phyloP scores from a whole-genome alignment of 1,284 basidiomycete genomes.

The Ganoderma meredithae region DNA sequence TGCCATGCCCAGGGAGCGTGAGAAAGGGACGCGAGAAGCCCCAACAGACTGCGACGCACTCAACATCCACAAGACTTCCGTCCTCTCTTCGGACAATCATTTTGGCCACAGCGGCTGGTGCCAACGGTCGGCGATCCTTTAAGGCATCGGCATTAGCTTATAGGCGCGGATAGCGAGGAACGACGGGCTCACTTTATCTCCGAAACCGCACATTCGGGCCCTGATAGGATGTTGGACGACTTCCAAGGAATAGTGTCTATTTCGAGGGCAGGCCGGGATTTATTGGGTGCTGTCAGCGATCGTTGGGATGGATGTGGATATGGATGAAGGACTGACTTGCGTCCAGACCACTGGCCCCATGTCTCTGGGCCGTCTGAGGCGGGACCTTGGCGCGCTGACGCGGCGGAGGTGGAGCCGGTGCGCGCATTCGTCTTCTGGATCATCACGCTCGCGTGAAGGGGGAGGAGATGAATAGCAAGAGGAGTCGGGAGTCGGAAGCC shows the following conservation, averaged over 20 bases:
- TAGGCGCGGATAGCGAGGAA: slow-evolving; percentile 16
- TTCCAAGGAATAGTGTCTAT: slow-evolving; percentile 81
- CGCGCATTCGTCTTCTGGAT: slow-evolving; percentile 63
- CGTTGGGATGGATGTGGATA: slow-evolving; percentile 22
- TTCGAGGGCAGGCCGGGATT: slow-evolving; percentile 21
- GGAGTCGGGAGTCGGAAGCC: slow-evolving; percentile 26
- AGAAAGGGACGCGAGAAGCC: slow-evolving; percentile 26
- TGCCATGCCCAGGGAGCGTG: slow-evolving; percentile 42
- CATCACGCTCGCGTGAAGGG: slow-evolving; percentile 49
- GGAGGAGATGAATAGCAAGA: slow-evolving; percentile 32
- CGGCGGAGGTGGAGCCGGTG: slow-evolving; percentile 44
- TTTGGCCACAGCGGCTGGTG: slow-evolving; percentile 88
- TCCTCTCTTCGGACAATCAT: slow-evolving; percentile 77
- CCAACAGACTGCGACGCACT: slow-evolving; percentile 57
- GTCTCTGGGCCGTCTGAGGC: slow-evolving; percentile 38
- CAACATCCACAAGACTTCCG: slow-evolving; percentile 73
- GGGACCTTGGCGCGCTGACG: slow-evolving; percentile 36
- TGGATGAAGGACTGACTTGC: slow-evolving; percentile 53
- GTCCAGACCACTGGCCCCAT: slow-evolving; percentile 56
- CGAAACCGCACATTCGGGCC: slow-evolving; percentile 94
- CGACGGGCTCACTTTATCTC: slow-evolving; percentile 78
- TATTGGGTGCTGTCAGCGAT: slow-evolving; percentile 20
- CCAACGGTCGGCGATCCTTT: slow-evolving; percentile 89
- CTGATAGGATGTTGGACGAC: slow-evolving; percentile 88
- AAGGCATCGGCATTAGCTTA: slow-evolving; percentile 25